Evolutionary conservation across 805 yeast species (phyloP).

Genomic region (Yamadazyma akitaensis): DNA sequence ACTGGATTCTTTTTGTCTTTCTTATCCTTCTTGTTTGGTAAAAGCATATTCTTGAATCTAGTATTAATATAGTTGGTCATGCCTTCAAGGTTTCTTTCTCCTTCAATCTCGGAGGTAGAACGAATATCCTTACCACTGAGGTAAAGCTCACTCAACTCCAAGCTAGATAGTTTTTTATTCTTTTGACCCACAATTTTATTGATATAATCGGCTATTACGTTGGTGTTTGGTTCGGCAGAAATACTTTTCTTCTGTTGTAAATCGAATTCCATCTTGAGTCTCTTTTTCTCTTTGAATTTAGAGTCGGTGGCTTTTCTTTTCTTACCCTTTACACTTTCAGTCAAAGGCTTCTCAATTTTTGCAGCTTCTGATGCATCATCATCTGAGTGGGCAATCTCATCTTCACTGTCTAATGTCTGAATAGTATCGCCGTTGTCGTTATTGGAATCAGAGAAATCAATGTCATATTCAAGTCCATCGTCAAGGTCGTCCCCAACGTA

Average conservation of each 20-base stretch:
- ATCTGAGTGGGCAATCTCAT: constrained; percentile 12
- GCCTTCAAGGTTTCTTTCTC: constrained; percentile 53
- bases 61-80: constrained; percentile 51
- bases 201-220: constrained; percentile 63
- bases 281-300: constrained; percentile 61
- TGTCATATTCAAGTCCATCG: constrained; percentile 67
- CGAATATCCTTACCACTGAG: constrained; percentile 55
- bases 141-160: constrained; percentile 70
- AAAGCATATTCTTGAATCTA: constrained; percentile 47
- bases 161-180: constrained; percentile 65
- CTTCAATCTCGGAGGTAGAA: constrained; percentile 55
- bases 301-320: constrained; percentile 25
- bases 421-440: constrained; percentile 18
- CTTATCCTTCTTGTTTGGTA: constrained; percentile 26
- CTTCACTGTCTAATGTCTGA: constrained; percentile 22
- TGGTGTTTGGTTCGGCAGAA: constrained; percentile 50
- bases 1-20: constrained; percentile 16
- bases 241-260: constrained; percentile 52
- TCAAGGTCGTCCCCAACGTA: constrained; percentile 67
- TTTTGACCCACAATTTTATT: constrained; percentile 57
- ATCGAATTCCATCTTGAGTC: constrained; percentile 63
- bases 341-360: background rate
- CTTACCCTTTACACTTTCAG: constrained; percentile 10
- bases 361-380: constrained; percentile 12
- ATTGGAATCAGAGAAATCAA: constrained; percentile 32